Base-by-base conservation (phyloP, 371 early-diverging fungal species). In the Dichotomocladium elegans region DNA sequence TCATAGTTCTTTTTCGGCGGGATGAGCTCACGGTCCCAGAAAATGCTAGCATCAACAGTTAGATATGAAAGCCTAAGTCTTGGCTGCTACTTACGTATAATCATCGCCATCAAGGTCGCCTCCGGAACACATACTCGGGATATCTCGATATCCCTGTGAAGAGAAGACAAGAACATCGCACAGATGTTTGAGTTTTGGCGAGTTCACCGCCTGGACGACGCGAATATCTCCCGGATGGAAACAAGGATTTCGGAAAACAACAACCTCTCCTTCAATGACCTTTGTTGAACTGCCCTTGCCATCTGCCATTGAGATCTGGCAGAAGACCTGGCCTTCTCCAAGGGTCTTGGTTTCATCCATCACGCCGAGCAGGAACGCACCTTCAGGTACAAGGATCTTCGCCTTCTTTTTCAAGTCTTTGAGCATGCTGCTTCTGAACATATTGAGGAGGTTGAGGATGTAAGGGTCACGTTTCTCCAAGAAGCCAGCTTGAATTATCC, bases 51-150 rank as follows among this genome's bases (percentile, higher is more conserved):
- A n/a, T n/a, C n/a, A n/a, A n/a, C n/a, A n/a, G n/a, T n/a, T n/a
- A n/a, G n/a, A n/a, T 37, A 37, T 37, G 0, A 37, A 17, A 0
- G 37, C 5, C 9, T 3, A 14, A 35, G n/a, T n/a, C n/a, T n/a
- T n/a, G n/a, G n/a, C n/a, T n/a, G n/a, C n/a, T 34, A 48, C 66
- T 60, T 66, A 68, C 64, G 77, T 79, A 37, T 79, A 85, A 22
- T 86, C 83, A 71, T 95, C 95, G 9, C 93, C 93, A 63, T 93
- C 95, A 5, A 95, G 62, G 69, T 95, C 95, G 0, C 89, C 88
- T n/a, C 93, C 93, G 40, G 86, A 80, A 51, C 88, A 82, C 87
- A 85, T 82, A 56, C 87, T 88, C 0, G 92, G 87, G 10, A 90
- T 62, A 41, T 87, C 87, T 26, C 91, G 73, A 4, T 60, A 46